A percentile compares a stretch with the other conserved stretches of the same genome.
phyloP scores from a whole-genome alignment of 2,329 filamentous ascomycete genomes.

The Apiospora koreana region DNA sequence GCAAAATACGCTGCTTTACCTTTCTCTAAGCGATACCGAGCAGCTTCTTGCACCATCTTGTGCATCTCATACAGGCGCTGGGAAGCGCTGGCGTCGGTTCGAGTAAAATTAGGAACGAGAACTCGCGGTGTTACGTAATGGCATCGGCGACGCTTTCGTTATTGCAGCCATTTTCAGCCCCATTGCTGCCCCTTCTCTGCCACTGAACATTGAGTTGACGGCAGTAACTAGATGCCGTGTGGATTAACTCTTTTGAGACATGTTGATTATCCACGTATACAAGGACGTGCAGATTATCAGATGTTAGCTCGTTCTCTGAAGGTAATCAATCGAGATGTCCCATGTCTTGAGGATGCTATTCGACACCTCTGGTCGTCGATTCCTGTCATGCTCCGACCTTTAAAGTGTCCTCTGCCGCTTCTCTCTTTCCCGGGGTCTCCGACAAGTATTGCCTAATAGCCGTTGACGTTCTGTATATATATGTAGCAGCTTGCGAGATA shows the following conservation, averaged over 20 bases:
- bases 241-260: neutral
- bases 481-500: conserved; percentile 33
- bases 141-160: no score
- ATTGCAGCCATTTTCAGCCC: neutral
- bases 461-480: conserved; percentile 30
- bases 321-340: conserved; percentile 33
- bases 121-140: no score
- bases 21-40: no score
- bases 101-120: no score
- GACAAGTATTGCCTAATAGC: conserved; percentile 27
- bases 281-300: conserved; percentile 31
- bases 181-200: neutral
- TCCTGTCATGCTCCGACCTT: conserved; percentile 25
- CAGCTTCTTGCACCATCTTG: no score
- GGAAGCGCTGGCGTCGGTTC: no score
- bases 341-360: conserved; percentile 38
- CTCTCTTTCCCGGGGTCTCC: conserved; percentile 22
- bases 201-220: neutral
- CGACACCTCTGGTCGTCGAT: conserved; percentile 27
- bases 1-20: no score
- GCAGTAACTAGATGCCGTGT: neutral
- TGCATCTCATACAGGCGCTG: no score
- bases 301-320: conserved; percentile 26
- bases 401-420: conserved; percentile 25
- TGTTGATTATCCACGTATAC: conserved; percentile 33